These are phyloP conservation scores for Candida jianshihensis DNA, from an alignment of 805 yeast genomes.

Conservation along the genomic window DNA sequence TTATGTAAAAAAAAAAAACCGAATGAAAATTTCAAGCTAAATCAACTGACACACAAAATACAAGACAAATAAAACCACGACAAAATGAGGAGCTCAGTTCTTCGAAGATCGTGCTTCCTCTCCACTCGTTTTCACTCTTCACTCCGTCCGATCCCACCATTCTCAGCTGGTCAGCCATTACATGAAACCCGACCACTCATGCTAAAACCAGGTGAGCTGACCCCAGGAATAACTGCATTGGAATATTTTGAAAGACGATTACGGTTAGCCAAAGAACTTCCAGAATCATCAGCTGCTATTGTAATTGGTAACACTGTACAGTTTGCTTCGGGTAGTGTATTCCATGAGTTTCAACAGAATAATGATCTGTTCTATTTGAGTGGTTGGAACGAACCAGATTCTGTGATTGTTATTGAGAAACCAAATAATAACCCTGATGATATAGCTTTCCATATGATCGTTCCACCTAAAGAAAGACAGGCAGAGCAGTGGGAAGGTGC, in stretches of 20 bases:
- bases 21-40: no score
- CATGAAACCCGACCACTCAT: constrained; percentile 78
- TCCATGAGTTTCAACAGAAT: constrained; percentile 88
- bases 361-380: constrained; percentile 81
- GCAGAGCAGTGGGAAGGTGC: constrained; percentile 95
- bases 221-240: constrained; percentile 79
- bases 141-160: constrained; percentile 18
- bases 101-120: neutral
- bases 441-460: constrained; percentile 66
- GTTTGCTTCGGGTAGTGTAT: constrained; percentile 85
- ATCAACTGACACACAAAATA: no score
- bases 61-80: neutral
- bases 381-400: constrained; percentile 90
- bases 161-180: constrained; percentile 77
- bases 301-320: constrained; percentile 66
- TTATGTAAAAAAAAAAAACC: no score
- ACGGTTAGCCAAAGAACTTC: constrained; percentile 48
- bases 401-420: constrained; percentile 62
- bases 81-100: no score
- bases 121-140: no score
- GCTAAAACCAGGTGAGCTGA: constrained; percentile 68
- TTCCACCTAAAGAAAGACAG: constrained; percentile 71
- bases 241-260: constrained; percentile 76
- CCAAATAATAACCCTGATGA: constrained; percentile 45
- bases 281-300: constrained; percentile 62